phyloP scores from a whole-genome alignment of 768 basidiomycete genomes.

The Cyathus striatus region DNA sequence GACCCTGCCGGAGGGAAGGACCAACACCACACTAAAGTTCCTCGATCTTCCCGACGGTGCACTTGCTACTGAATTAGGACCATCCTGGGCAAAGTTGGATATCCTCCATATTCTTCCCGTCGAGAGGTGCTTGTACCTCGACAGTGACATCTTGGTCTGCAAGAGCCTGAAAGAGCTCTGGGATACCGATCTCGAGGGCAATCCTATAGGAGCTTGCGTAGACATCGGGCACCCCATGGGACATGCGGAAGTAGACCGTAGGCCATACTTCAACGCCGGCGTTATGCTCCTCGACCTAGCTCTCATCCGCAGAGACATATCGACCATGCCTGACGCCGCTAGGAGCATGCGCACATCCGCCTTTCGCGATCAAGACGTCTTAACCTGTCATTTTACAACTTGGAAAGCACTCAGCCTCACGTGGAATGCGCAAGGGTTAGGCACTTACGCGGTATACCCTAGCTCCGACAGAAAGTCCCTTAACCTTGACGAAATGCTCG shows the following conservation, averaged over 20 bases:
- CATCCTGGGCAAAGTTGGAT: slow-evolving; percentile 48
- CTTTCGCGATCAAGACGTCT: slow-evolving; percentile 44
- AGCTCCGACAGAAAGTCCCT: slow-evolving; percentile 28
- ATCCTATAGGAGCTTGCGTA: slow-evolving; percentile 34
- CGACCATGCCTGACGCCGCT: slow-evolving; percentile 19
- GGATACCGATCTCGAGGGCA: slow-evolving; percentile 36
- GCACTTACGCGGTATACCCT: slow-evolving; percentile 39
- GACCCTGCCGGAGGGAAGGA: slow-evolving; percentile 17
- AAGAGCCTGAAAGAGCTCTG: slow-evolving; percentile 34
- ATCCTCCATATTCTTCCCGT: slow-evolving; percentile 39
- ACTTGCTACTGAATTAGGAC: slow-evolving; percentile 19
- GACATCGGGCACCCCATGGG: slow-evolving; percentile 51
- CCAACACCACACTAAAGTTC: slow-evolving; percentile 37
- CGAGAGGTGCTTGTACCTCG: slow-evolving; percentile 47
- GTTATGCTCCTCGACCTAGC: slow-evolving; percentile 48
- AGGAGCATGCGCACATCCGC: slow-evolving; percentile 18
- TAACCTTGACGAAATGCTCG: slow-evolving; percentile 26
- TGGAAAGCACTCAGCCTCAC: slow-evolving; percentile 35
- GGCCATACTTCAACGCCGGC: slow-evolving; percentile 51
- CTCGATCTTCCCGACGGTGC: slow-evolving; percentile 26
- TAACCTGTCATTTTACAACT: slow-evolving; percentile 40
- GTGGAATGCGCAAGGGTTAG: slow-evolving; percentile 58
- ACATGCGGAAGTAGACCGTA: slow-evolving; percentile 23
- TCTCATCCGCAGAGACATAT: slow-evolving; percentile 19
- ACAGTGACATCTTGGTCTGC: slow-evolving; percentile 46